Conservation (phyloP, 495 filamentous ascomycete species). For the Rhypophila decipiens region DNA sequence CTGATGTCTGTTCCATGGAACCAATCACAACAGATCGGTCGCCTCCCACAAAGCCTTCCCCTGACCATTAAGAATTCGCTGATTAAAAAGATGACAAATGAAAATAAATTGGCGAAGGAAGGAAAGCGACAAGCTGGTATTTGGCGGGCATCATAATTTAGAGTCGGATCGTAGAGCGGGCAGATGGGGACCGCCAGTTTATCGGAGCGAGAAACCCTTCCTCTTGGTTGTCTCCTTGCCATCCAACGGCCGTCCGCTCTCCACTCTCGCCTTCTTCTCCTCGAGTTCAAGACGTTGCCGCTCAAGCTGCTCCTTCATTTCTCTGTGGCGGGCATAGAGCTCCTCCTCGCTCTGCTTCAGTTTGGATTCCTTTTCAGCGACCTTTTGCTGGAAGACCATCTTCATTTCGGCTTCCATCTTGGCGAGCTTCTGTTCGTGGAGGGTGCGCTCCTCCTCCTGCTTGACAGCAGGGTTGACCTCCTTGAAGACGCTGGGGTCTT, state of each 20-base stretch:
- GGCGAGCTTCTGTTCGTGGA: conserved; percentile 98
- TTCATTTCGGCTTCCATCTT: conserved; percentile 99
- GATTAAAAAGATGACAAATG: conserved; percentile 45
- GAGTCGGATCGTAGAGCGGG: conserved; percentile 38
- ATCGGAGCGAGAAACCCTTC: conserved; percentile 98
- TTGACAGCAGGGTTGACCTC: conserved; percentile 99
- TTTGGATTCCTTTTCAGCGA: conserved; percentile 98
- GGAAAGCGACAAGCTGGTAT: conserved; percentile 42
- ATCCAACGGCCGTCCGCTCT: conserved; percentile 90
- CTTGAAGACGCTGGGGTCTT: conserved; percentile 99
- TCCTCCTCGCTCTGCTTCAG: conserved; percentile 98
- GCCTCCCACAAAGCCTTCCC: conserved; percentile 22
- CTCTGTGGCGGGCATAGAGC: conserved; percentile 90
- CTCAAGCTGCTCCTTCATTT: conserved; percentile 99
- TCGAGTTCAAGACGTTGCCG: conserved; percentile 89
- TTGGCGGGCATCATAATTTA: conserved; percentile 43
- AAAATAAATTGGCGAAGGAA: conserved; percentile 34
- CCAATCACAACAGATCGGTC: conserved; percentile 3
- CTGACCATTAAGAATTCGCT: conserved; percentile 38
- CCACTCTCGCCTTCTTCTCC: conserved; percentile 91
- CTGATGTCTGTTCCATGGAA: too few relatives aligned
- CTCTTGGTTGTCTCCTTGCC: conserved; percentile 91
- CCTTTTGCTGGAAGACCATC: conserved; percentile 99
- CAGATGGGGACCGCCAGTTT: conserved; percentile 31
- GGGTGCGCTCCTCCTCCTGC: conserved; percentile 95